Evolutionary conservation across 1,284 basidiomycete species (phyloP).

Genomic region (Ceratobasidium sp.): DNA sequence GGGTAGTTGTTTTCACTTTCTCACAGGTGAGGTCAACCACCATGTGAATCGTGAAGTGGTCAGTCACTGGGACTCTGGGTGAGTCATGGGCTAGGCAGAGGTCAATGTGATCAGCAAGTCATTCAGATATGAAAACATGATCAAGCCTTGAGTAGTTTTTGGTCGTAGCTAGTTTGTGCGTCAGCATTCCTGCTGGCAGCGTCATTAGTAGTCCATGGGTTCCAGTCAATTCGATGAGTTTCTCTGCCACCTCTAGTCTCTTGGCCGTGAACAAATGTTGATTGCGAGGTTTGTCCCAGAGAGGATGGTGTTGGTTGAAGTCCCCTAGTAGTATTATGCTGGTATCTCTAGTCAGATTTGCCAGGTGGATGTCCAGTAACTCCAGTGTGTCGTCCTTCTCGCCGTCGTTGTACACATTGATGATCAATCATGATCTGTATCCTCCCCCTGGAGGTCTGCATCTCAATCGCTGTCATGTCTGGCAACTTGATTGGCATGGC

Average conservation of each 20-base stretch:
- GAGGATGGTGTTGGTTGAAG: constrained; percentile 24
- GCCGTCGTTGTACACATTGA: constrained; percentile 31
- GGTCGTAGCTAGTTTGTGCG: not conserved
- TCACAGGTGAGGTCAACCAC: not conserved
- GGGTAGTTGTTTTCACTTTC: too few relatives aligned
- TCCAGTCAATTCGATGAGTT: not conserved
- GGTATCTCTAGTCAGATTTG: not conserved
- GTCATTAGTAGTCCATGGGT: not conserved
- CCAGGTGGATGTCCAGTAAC: not conserved
- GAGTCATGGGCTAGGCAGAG: not conserved
- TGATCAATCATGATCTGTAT: not conserved
- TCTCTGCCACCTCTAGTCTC: not conserved
- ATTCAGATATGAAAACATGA: not conserved
- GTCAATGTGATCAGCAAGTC: not conserved
- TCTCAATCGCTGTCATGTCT: constrained; percentile 5
- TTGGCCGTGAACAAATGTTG: not conserved
- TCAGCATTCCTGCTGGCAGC: not conserved
- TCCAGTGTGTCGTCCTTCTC: not conserved
- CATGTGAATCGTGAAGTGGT: constrained; percentile 17
- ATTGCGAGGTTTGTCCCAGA: constrained; percentile 19
- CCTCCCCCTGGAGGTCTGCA: not conserved
- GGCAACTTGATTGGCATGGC: not conserved
- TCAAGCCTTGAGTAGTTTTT: constrained; percentile 7
- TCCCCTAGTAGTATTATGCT: constrained; percentile 4
- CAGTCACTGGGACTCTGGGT: not conserved